Evolutionary conservation across 169 alveolate species (phyloP), one percentile per base, ranked within the genome.

Genomic region (Haemoproteus tartakovskyi): DNA sequence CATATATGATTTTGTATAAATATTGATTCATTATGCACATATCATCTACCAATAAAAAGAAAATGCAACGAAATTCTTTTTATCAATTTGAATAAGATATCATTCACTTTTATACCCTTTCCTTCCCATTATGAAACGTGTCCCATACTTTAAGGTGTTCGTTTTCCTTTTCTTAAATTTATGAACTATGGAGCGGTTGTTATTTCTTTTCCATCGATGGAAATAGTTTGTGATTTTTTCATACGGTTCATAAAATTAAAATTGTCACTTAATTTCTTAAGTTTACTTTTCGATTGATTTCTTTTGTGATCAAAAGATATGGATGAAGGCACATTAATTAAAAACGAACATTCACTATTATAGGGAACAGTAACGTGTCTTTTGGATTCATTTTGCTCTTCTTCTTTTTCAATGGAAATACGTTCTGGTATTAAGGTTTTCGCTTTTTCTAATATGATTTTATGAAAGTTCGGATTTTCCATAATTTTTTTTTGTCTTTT

Each of bases 381-480:
- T 22, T 67, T 67, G 14, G 56, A 27, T 54, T 67, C 82, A 41
- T 67, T 67, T 67, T 67, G 82, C 24, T 67, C 82, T 67, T 67
- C 82, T 46, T 67, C 82, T 24, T 67, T 67, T 57, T 67, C 82
- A 18, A 67, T 67, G 45, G 45, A 52, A 16, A 67, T 67, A 11
- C 74, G 43, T 41, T 67, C 82, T 19, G 82, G 82, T 27, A 67
- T 52, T 14, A 67, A 22, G 1, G 82, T 67, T 40, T 67, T 67
- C 29, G 82, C 82, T 43, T 67, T 67, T 52, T 67, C 82, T 14
- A 67, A 70, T 2, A 67, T 41, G 21, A 54, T 67, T 46, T 67
- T 67, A 46, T 67, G 82, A 67, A 40, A 67, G 26, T 67, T 70
- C 1, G 82, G 82, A 67, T 67, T 67, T 67, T 67, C 82, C 18